Base-by-base conservation (phyloP, 768 basidiomycete species). In the Hericium erinaceus region DNA sequence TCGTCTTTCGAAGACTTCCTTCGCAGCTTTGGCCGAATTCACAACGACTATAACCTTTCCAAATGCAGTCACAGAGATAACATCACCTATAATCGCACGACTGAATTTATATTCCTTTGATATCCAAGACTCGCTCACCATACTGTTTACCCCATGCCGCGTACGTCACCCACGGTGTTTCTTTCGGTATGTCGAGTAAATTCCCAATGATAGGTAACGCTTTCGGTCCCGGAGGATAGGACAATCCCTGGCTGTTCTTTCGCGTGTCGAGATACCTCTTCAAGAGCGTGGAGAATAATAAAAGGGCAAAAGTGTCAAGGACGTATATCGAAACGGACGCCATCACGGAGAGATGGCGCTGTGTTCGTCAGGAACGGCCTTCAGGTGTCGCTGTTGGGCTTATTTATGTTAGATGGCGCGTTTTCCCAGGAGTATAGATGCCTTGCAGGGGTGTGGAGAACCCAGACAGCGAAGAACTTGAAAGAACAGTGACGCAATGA, bases 201-300 rank as follows among this genome's bases (percentile, higher is more conserved):
- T 63, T 63, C 28, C 64, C 64, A 2, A 65, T 22, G 33, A 65
- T 39, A 2, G 58, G 58, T 8, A 59, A 48, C 8, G 57, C 58
- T 38, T 54, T 49, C 10, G 64, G 64, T 3, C 64, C 64, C 28
- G 64, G 64, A 37, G 61, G 61, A 7, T 46, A 20, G n/a, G 44
- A 46, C 9, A 46, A 15, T 4, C 15, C 44, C 20, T 2, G 33
- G 9, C 33, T 33, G 33, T 6, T 33, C 33, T 33, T 33, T 33
- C 33, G 33, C 33, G 33, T 33, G 33, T 46, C 44, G 11, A n/a
- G n/a, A 18, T 46, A 46, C 16, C 10, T 4, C 44, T 46, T 46
- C 33, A 33, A 33, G 33, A 33, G 33, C 33, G 33, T 10, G 33
- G 33, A 33, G 33, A 33, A 33, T 4, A 33, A 8, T 33, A 33